Percentiles rank a stretch among this genome's conserved stretches.
phyloP scores from a whole-genome alignment of 2,329 filamentous ascomycete genomes.

The Proliferodiscus dingleyae region DNA sequence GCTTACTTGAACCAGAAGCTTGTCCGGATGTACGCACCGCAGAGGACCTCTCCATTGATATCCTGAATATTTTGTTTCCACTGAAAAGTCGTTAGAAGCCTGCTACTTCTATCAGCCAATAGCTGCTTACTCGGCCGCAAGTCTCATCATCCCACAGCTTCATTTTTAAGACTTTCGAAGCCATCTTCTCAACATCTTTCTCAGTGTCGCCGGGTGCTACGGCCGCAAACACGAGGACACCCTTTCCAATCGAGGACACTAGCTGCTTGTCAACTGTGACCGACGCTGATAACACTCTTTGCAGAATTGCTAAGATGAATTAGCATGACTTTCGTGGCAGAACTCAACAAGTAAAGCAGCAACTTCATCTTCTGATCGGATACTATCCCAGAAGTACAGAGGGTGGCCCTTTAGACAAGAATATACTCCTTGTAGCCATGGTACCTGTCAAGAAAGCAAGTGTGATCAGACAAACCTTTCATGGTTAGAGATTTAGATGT shows the following conservation, averaged over 20 bases:
- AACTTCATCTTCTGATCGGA: too few relatives aligned
- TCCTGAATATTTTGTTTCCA: constrained; percentile 91
- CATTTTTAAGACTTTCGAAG: constrained; percentile 81
- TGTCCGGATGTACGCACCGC: constrained; percentile 52
- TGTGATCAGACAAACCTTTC: too few relatives aligned
- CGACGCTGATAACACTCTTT: constrained; percentile 90
- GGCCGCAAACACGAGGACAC: constrained; percentile 85
- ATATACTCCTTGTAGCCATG: too few relatives aligned
- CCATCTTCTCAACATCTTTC: constrained; percentile 80
- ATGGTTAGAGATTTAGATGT: too few relatives aligned
- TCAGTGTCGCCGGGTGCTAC: constrained; percentile 85
- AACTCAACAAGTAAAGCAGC: too few relatives aligned
- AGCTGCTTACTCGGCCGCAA: constrained; percentile 24
- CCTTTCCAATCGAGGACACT: constrained; percentile 85
- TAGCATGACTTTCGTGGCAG: background rate
- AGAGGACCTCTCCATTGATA: constrained; percentile 87
- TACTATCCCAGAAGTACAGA: too few relatives aligned
- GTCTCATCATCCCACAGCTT: constrained; percentile 66
- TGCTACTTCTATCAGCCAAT: constrained; percentile 4
- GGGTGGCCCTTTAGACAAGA: too few relatives aligned
- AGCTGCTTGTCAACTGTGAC: constrained; percentile 90
- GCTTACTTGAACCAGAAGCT: background rate
- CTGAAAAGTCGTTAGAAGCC: constrained; percentile 41
- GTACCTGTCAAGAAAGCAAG: too few relatives aligned
- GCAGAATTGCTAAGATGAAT: constrained; percentile 66